phyloP scores from a whole-genome alignment of 148 eudicot genomes.

The Vaccinium myrtillus region DNA sequence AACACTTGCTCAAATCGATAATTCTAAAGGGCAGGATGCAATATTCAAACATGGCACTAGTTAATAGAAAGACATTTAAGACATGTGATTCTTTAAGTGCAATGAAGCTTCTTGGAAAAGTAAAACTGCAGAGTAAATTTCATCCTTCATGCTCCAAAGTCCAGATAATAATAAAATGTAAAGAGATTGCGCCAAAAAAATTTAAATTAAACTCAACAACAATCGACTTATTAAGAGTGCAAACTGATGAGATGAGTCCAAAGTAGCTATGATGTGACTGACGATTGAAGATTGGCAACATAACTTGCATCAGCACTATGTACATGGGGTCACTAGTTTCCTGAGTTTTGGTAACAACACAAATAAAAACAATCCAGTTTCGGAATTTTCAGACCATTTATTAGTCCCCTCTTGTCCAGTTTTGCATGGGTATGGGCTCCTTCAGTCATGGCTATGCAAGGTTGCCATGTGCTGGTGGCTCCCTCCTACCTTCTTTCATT shows the following conservation, averaged over 20 bases:
- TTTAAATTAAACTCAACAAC: neutral
- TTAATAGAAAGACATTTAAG: neutral
- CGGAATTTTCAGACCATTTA: neutral
- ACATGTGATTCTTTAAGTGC: neutral
- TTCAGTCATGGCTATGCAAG: neutral
- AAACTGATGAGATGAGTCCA: neutral
- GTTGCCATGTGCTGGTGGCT: neutral
- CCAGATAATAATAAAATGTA: neutral
- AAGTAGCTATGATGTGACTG: neutral
- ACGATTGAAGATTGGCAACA: neutral
- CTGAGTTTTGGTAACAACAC: neutral
- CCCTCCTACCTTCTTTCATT: neutral
- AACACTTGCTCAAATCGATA: neutral
- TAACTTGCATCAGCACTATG: neutral
- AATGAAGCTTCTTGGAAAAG: neutral
- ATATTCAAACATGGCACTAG: neutral
- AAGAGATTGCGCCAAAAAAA: neutral
- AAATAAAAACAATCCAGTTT: neutral
- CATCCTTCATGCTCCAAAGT: constrained; percentile 3
- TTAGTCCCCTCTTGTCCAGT: neutral
- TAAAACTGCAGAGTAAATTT: neutral
- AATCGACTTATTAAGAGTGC: neutral
- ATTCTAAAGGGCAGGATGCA: constrained; percentile 2
- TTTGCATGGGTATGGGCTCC: neutral
- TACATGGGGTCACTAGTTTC: neutral